A percentile compares a stretch with the other conserved stretches of the same genome.
These are phyloP conservation scores for Omphalotus guepiniiformis DNA, from an alignment of 768 basidiomycete genomes.

Conservation along the genomic window DNA sequence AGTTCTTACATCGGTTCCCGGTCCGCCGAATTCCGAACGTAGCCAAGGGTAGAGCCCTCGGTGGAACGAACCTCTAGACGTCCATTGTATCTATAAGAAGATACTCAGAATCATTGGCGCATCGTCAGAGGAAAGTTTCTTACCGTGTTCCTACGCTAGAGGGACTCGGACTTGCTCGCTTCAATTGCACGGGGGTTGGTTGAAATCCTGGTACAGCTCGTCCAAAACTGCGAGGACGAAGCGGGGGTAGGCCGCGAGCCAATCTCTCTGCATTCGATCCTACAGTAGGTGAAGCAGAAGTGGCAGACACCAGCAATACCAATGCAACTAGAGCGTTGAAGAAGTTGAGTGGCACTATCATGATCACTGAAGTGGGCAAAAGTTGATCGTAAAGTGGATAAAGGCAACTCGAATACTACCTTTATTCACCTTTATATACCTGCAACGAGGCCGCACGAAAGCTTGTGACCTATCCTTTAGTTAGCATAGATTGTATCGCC, in stretches of 20 bases:
- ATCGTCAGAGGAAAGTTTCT: neutral
- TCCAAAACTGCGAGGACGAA: slow-evolving; percentile 21
- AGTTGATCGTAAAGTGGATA: neutral
- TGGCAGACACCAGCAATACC: neutral
- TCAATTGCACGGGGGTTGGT: slow-evolving; percentile 21
- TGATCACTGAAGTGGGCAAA: neutral
- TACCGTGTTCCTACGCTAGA: slow-evolving; percentile 1
- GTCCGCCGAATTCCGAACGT: slow-evolving; percentile 29
- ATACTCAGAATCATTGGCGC: too few species aligned
- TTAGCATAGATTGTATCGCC: too few species aligned
- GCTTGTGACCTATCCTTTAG: too few species aligned
- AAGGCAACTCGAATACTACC: too few species aligned
- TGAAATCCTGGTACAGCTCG: slow-evolving; percentile 24
- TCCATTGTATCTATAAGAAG: slow-evolving; percentile 25
- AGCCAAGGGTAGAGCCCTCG: slow-evolving; percentile 27
- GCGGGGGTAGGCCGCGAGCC: slow-evolving; percentile 7
- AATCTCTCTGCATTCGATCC: slow-evolving; percentile 8
- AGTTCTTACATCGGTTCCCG: slow-evolving; percentile 20
- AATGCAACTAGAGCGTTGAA: neutral
- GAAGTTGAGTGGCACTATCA: neutral
- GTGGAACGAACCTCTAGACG: slow-evolving; percentile 31
- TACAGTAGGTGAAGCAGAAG: neutral
- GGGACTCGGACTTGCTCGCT: neutral
- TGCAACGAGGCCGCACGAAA: neutral
- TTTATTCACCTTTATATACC: slow-evolving; percentile 4